A percentile compares a stretch with the other conserved stretches of the same genome.
phyloP scores from a whole-genome alignment of 2,329 filamentous ascomycete genomes.

The Exophiala mesophila region DNA sequence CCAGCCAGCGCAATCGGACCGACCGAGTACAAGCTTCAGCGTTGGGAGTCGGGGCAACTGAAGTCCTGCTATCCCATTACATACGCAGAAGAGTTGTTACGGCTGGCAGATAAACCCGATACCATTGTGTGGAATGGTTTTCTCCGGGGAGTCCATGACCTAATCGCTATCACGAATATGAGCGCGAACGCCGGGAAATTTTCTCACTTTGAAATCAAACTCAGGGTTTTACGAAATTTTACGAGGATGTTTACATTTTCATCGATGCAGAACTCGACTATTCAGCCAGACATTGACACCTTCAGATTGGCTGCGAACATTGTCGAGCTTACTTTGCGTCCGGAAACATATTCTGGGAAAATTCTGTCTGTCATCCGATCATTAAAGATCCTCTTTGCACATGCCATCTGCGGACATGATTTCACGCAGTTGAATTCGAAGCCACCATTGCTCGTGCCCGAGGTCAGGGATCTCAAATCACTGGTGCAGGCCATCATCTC shows the following conservation, averaged over 20 bases:
- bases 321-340: background rate
- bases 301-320: constrained; percentile 13
- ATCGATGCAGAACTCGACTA: background rate
- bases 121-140: constrained; percentile 20
- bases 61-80: background rate
- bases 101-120: constrained; percentile 4
- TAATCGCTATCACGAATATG: background rate
- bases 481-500: constrained; percentile 18
- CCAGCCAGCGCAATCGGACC: background rate
- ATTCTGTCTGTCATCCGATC: constrained; percentile 5
- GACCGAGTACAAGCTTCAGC: constrained; percentile 7
- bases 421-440: constrained; percentile 11
- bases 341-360: constrained; percentile 5
- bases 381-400: constrained; percentile 11
- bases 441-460: constrained; percentile 11
- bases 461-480: constrained; percentile 11
- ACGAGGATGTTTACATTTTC: constrained; percentile 5
- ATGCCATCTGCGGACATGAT: constrained; percentile 12
- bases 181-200: background rate
- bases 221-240: constrained; percentile 8
- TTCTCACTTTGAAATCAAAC: constrained; percentile 5
- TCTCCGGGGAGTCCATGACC: constrained; percentile 10
- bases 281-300: constrained; percentile 17
- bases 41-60: background rate
- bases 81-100: background rate